Conservation (phyloP, 495 filamentous ascomycete species). For the Aspergillus haitiensis region DNA sequence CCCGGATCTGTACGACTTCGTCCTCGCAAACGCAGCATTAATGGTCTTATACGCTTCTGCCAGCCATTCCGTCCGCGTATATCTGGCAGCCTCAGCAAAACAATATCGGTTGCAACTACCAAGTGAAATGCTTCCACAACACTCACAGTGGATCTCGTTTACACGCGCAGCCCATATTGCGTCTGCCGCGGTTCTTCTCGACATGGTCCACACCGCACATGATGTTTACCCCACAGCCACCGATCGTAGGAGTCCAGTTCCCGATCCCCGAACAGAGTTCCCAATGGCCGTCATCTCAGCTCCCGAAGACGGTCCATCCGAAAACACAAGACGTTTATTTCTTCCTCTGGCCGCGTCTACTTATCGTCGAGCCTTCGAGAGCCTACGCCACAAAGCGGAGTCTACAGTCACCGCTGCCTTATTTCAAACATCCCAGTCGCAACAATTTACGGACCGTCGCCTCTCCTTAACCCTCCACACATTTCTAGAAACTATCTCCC, state of each 20-base stretch:
- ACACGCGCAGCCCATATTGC: slow-evolving; percentile 41
- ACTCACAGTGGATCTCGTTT: slow-evolving; percentile 44
- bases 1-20: slow-evolving; percentile 33
- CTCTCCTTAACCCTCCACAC: slow-evolving; percentile 6
- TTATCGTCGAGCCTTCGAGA: slow-evolving; percentile 21
- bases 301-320: slow-evolving; percentile 26
- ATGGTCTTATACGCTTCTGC: slow-evolving; percentile 49
- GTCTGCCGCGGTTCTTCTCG: slow-evolving; percentile 36
- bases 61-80: slow-evolving; percentile 39
- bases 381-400: slow-evolving; percentile 20
- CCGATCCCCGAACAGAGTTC: neutral
- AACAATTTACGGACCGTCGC: too few species aligned
- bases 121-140: slow-evolving; percentile 30
- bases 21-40: slow-evolving; percentile 46
- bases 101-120: slow-evolving; percentile 19
- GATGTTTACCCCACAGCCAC: neutral
- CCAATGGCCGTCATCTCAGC: slow-evolving; percentile 3
- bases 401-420: slow-evolving; percentile 6
- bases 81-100: slow-evolving; percentile 34
- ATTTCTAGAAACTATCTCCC: slow-evolving; percentile 21
- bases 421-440: too few species aligned
- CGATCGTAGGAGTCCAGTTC: neutral
- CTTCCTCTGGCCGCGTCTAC: slow-evolving; percentile 26
- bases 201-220: slow-evolving; percentile 17
- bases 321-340: slow-evolving; percentile 25